Conservation (phyloP, 2,329 filamentous ascomycete species). For the Penicillium sp. region DNA sequence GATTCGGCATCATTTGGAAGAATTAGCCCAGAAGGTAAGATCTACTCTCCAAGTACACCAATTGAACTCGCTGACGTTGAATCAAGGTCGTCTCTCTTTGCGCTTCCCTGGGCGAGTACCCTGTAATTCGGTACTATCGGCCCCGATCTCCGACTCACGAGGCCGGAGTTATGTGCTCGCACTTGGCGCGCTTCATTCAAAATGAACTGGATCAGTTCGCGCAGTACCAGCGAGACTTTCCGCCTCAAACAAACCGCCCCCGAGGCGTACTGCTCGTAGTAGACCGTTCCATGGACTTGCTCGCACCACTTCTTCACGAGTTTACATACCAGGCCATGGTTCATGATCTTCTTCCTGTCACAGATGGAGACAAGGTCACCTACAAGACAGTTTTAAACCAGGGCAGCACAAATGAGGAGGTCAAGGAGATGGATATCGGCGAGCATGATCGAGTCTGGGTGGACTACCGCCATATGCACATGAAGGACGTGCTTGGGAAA, state of each 20-base stretch:
- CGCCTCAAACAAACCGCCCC: constrained; percentile 68
- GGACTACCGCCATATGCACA: constrained; percentile 88
- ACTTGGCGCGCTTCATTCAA: constrained; percentile 87
- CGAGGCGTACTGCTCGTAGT: constrained; percentile 81
- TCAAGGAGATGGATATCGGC: constrained; percentile 85
- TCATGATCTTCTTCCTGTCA: constrained; percentile 84
- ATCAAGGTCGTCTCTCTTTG: constrained; percentile 77
- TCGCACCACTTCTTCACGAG: constrained; percentile 85
- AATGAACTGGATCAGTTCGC: constrained; percentile 88
- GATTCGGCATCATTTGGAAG: constrained; percentile 77
- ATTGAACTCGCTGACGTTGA: constrained; percentile 19
- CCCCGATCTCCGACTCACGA: constrained; percentile 75
- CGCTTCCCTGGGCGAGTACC: constrained; percentile 89
- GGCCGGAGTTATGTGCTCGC: constrained; percentile 79
- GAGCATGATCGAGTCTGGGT: constrained; percentile 96
- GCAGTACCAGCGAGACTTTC: constrained; percentile 79
- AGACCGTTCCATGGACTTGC: constrained; percentile 88
- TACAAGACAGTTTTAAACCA: constrained; percentile 80
- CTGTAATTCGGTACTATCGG: constrained; percentile 85
- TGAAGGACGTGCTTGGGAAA: constrained; percentile 96
- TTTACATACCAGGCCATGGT: constrained; percentile 99
- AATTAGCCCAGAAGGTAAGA: constrained; percentile 78
- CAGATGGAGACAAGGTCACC: constrained; percentile 82
- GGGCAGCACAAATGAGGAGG: constrained; percentile 65
- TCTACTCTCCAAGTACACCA: neutral